These are phyloP conservation scores for Candida pseudofarinosa DNA, from an alignment of 805 yeast genomes.

Conservation along the genomic window DNA sequence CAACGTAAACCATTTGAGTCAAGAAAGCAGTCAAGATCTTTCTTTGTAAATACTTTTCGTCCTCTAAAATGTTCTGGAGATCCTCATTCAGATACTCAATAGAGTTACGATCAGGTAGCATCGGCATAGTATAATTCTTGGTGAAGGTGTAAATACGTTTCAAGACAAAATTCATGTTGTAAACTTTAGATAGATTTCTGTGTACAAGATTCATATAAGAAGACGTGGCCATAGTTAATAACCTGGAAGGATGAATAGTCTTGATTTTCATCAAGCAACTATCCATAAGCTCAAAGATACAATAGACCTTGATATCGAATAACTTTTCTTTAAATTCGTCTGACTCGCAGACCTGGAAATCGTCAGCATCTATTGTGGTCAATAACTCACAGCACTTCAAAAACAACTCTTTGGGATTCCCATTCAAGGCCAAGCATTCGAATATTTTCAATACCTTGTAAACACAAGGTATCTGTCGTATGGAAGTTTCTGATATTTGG, in stretches of 20 bases:
- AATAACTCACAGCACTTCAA: constrained; percentile 68
- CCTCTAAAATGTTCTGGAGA: constrained; percentile 37
- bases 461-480: constrained; percentile 40
- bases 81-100: constrained; percentile 33
- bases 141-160: constrained; percentile 64
- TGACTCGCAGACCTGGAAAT: constrained; percentile 9
- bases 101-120: constrained; percentile 43
- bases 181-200: constrained; percentile 23
- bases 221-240: constrained; percentile 63
- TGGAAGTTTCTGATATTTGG: constrained; percentile 17
- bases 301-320: constrained; percentile 59
- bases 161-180: constrained; percentile 35
- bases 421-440: constrained; percentile 59
- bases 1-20: constrained; percentile 46
- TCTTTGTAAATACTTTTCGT: constrained; percentile 62
- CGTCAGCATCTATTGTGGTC: constrained; percentile 26
- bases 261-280: constrained; percentile 56
- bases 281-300: constrained; percentile 60
- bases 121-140: constrained; percentile 42
- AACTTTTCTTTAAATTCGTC: constrained; percentile 18
- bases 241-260: constrained; percentile 76
- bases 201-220: constrained; percentile 52
- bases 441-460: constrained; percentile 46
- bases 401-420: constrained; percentile 79
- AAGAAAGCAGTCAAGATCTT: constrained; percentile 60